Conservation (phyloP, 2,329 filamentous ascomycete species). For the Phaeosphaeria sp. region DNA sequence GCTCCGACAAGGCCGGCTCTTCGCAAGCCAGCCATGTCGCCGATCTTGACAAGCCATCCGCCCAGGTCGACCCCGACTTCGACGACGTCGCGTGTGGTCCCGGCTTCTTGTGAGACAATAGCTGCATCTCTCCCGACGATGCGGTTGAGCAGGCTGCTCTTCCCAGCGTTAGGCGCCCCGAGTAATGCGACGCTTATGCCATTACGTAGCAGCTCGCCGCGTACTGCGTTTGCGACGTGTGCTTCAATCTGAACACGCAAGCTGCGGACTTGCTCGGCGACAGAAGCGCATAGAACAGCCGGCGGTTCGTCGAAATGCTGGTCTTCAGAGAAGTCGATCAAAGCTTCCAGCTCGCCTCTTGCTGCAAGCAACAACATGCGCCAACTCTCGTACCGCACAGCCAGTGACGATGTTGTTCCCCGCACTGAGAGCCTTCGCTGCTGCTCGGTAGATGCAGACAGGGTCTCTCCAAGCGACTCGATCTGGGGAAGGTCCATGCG, state of each 20-base stretch:
- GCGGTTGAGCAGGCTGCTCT: slow-evolving; percentile 90
- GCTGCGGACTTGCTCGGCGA: slow-evolving; percentile 67
- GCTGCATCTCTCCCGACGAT: slow-evolving; percentile 92
- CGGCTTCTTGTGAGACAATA: slow-evolving; percentile 91
- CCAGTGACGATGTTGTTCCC: slow-evolving; percentile 73
- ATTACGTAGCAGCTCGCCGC: slow-evolving; percentile 81
- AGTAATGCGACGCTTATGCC: slow-evolving; percentile 88
- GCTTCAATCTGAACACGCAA: slow-evolving; percentile 70
- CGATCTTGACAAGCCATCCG: slow-evolving; percentile 91
- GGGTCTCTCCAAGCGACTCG: slow-evolving; percentile 67
- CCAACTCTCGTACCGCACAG: slow-evolving; percentile 83
- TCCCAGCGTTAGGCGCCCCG: slow-evolving; percentile 92
- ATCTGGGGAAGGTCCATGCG: slow-evolving; percentile 87
- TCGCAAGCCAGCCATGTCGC: slow-evolving; percentile 90
- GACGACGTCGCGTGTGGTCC: slow-evolving; percentile 92
- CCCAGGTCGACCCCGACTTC: slow-evolving; percentile 89
- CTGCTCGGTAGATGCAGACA: slow-evolving; percentile 81
- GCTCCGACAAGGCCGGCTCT: slow-evolving; percentile 48
- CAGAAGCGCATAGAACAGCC: slow-evolving; percentile 71
- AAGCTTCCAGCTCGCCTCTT: slow-evolving; percentile 87
- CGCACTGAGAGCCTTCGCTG: slow-evolving; percentile 87
- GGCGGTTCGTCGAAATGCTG: slow-evolving; percentile 95
- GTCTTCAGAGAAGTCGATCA: slow-evolving; percentile 97
- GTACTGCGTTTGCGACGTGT: slow-evolving; percentile 78
- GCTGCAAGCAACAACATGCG: slow-evolving; percentile 77